Evolutionary conservation across 306 rosid genomes (phyloP).

Genomic region (Ochetophila trinervis): DNA sequence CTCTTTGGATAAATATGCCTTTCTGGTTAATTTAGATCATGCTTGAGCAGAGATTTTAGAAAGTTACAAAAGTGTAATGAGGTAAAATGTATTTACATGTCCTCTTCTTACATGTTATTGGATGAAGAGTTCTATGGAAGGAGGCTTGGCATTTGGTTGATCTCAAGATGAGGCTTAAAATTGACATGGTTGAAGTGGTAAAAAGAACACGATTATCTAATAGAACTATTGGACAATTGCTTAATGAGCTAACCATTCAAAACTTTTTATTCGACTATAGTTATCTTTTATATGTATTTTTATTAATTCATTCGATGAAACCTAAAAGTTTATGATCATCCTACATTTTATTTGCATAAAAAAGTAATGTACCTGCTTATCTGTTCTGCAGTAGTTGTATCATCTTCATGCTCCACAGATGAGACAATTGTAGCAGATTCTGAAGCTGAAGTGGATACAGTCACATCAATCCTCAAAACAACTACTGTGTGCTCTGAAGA

Average conservation of each 20-base stretch:
- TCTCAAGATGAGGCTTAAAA: no score
- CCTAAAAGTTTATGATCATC: no score
- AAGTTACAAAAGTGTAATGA: background rate
- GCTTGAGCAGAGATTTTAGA: background rate
- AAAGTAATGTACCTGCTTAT: slow-evolving; percentile 15
- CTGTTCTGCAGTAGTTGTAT: slow-evolving; percentile 62
- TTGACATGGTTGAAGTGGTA: no score
- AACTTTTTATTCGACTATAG: no score
- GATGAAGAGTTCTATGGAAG: no score
- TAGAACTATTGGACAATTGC: no score
- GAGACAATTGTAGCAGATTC: slow-evolving; percentile 86
- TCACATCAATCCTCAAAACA: slow-evolving; percentile 42
- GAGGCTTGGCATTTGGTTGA: no score
- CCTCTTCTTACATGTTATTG: no score
- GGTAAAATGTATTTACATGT: background rate
- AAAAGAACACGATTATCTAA: no score
- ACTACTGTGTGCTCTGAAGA: slow-evolving; percentile 23
- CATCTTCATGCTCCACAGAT: slow-evolving; percentile 86
- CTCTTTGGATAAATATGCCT: background rate
- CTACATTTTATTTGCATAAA: background rate
- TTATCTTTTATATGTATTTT: no score
- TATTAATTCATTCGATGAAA: no score
- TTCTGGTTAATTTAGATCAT: background rate
- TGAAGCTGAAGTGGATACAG: slow-evolving; percentile 71
- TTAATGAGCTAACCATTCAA: no score